Base-by-base conservation (phyloP, 2,329 filamentous ascomycete species). In the Pseudopyrenochaeta lycopersici region DNA sequence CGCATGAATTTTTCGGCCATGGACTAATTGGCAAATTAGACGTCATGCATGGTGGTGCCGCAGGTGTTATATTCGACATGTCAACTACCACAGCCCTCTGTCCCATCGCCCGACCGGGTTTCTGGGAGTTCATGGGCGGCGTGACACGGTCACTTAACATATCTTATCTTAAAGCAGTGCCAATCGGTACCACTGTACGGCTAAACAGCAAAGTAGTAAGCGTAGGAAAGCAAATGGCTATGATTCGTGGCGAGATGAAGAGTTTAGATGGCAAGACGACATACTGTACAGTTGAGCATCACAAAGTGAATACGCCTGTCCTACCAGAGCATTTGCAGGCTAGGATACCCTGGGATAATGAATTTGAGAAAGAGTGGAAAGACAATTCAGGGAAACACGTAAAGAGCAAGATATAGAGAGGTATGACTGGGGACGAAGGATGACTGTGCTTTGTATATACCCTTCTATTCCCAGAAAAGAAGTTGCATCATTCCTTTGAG, bases 101-200 rank as follows among this genome's bases (percentile, higher is more conserved):
- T 35, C 80, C 82, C 1, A 45, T 84, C 11, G 75, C 80, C 4
- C 74, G 71, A 31, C 78, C 80, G 0, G 81, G 78, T 2, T 83
- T 77, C 62, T 84, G 81, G 81, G 77, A 82, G 72, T 83, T 83
- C 57, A 71, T 83, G 46, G 82, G 80, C 1, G 81, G 82, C 4
- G 80, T 84, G 0, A 81, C 81, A 3, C 72, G 82, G 5, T 76
- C 76, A 1, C 68, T 84, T 29, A 82, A 81, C 55, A 77, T 84
- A n/a, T 81, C 78, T 27, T 84, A 83, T 56, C 68, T 84, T 0
- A 78, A 77, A 59, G 80, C 79, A 2, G 76, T 84, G 3, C 81
- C 81, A 0, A 73, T 81, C 15, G 77, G 76, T 1, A 78, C 76
- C 4, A 81, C 69, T 5, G 73, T 84, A 3, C 69, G 76, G 3